Conservation (phyloP, 2,329 filamentous ascomycete genomes). For the Aspergillus floridensis region DNA sequence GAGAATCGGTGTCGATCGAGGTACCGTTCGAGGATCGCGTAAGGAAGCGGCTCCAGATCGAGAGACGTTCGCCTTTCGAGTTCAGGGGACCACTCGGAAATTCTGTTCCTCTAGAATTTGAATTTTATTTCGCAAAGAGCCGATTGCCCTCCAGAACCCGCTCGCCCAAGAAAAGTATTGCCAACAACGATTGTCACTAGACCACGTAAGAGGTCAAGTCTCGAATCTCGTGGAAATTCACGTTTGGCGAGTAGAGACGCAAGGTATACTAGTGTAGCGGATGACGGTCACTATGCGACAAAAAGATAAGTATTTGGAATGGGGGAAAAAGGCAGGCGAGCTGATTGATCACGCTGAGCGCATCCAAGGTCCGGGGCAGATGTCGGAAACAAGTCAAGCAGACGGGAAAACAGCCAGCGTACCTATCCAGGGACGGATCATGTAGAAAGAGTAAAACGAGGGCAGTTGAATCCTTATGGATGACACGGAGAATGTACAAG, state of each 20-base stretch:
- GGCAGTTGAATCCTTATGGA: neutral
- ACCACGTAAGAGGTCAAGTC: neutral
- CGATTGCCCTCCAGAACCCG: neutral
- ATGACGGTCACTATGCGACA: neutral
- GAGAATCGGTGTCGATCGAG: neutral
- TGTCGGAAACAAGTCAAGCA: neutral
- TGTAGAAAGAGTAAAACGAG: conserved; percentile 6
- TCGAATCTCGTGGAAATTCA: neutral
- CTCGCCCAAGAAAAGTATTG: neutral
- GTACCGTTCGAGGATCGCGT: neutral
- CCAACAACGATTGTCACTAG: no score
- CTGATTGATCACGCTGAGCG: neutral
- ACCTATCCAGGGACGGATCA: conserved; percentile 1
- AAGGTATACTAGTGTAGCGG: neutral
- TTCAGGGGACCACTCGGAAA: neutral
- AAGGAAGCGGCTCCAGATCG: neutral
- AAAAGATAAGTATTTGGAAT: neutral
- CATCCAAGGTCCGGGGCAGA: neutral
- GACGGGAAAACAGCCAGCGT: conserved; percentile 1
- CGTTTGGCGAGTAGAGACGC: neutral
- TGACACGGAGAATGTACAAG: neutral
- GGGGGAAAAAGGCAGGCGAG: neutral
- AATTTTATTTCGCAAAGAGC: neutral
- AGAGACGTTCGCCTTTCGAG: neutral
- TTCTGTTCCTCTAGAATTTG: neutral